Percentiles rank a stretch among this genome's conserved stretches.
These are phyloP conservation scores for Baorangia bicolor DNA, from an alignment of 768 basidiomycete species.

Conservation along the genomic window DNA sequence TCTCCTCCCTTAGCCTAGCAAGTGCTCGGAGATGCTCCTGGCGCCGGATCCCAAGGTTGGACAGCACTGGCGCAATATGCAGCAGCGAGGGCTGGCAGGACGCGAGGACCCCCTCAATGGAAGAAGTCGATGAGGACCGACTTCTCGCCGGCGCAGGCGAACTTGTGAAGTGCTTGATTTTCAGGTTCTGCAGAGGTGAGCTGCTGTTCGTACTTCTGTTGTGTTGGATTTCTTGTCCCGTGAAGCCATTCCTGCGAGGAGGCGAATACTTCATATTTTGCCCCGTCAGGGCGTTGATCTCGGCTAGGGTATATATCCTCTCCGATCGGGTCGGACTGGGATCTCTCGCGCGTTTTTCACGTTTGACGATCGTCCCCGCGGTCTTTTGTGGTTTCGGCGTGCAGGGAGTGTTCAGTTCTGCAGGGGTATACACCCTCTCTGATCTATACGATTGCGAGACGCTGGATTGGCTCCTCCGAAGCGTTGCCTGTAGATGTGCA, in stretches of 20 bases:
- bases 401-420: constrained; percentile 17
- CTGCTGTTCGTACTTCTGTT: constrained; percentile 17
- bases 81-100: constrained; percentile 65
- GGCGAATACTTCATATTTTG: constrained; percentile 27
- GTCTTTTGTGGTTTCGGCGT: constrained; percentile 21
- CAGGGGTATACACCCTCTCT: constrained; percentile 23
- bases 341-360: constrained; percentile 16
- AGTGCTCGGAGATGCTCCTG: constrained; percentile 65
- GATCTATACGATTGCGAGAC: constrained; percentile 25
- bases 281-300: constrained; percentile 32
- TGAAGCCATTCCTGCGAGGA: constrained; percentile 15
- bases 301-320: constrained; percentile 35
- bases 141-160: constrained; percentile 15
- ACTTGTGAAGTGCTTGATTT: constrained; percentile 7
- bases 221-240: constrained; percentile 9
- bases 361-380: constrained; percentile 10
- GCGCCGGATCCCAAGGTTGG: constrained; percentile 55
- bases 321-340: constrained; percentile 33
- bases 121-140: constrained; percentile 38
- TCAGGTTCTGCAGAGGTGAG: constrained; percentile 22
- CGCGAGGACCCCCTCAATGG: constrained; percentile 52
- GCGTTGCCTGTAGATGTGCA: constrained; percentile 10
- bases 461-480: constrained; percentile 22
- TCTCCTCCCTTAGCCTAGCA: constrained; percentile 59
- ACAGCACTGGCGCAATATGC: constrained; percentile 59